Percentiles rank a stretch among this genome's conserved stretches.
Evolutionary conservation across 768 basidiomycete genomes (phyloP).

Genomic region (Dentipellis sp.): DNA sequence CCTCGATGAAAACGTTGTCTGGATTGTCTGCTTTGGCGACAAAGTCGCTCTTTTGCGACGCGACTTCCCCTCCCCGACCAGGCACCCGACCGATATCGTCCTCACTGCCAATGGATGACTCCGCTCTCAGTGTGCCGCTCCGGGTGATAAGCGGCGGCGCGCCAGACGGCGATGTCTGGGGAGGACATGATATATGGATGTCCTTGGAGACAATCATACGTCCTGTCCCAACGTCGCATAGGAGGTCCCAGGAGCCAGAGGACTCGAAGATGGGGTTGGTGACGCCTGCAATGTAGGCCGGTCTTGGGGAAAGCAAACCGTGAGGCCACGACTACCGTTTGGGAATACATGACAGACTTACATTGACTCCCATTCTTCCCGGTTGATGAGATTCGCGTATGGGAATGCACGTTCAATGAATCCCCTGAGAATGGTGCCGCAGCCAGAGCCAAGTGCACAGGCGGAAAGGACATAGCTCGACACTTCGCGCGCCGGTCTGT

Average conservation of each 20-base stretch:
- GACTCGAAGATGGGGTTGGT: slow-evolving; percentile 95
- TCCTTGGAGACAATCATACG: slow-evolving; percentile 85
- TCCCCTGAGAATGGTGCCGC: slow-evolving; percentile 74
- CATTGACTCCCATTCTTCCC: slow-evolving; percentile 88
- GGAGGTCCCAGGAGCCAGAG: slow-evolving; percentile 81
- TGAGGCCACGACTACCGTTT: background rate
- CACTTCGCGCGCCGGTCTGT: slow-evolving; percentile 82
- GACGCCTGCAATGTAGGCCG: slow-evolving; percentile 93
- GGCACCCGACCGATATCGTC: slow-evolving; percentile 57
- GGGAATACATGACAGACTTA: slow-evolving; percentile 31
- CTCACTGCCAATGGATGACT: slow-evolving; percentile 53
- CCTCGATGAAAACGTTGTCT: slow-evolving; percentile 89
- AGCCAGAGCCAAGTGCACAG: slow-evolving; percentile 87
- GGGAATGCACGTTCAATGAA: slow-evolving; percentile 92
- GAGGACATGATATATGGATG: slow-evolving; percentile 44
- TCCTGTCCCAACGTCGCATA: slow-evolving; percentile 85
- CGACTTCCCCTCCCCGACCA: slow-evolving; percentile 32
- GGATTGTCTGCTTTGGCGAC: slow-evolving; percentile 48
- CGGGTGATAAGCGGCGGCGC: slow-evolving; percentile 39
- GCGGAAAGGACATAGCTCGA: slow-evolving; percentile 89
- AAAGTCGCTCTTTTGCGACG: slow-evolving; percentile 40
- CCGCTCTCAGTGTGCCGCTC: slow-evolving; percentile 55
- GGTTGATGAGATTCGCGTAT: slow-evolving; percentile 82
- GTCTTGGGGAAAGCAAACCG: slow-evolving; percentile 31
- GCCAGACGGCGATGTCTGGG: slow-evolving; percentile 22